phyloP scores from a whole-genome alignment of 306 rosid genomes.

The Carpinus fangiana region DNA sequence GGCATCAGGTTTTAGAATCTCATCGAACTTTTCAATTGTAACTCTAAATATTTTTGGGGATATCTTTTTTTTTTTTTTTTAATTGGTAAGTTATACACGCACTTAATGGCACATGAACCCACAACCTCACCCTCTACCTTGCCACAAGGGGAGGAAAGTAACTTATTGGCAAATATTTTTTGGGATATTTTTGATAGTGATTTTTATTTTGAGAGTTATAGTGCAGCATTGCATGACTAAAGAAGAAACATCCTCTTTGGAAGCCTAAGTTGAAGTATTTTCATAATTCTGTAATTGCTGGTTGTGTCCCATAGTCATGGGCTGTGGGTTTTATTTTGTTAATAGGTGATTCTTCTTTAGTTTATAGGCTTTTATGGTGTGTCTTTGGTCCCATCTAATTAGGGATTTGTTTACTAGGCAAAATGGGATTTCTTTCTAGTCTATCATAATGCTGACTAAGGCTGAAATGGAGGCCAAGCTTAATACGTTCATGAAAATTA shows the following conservation, averaged over 20 bases:
- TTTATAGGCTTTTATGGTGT: background rate
- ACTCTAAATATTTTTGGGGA: background rate
- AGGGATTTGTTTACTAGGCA: no score
- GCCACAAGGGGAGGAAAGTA: no score
- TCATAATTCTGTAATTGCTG: background rate
- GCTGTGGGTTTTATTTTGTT: background rate
- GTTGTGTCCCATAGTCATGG: background rate
- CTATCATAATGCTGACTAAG: background rate
- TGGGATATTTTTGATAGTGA: background rate
- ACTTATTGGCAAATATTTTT: no score
- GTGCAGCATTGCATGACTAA: background rate
- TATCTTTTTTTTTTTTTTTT: background rate
- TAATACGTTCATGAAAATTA: no score
- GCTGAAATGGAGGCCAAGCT: background rate
- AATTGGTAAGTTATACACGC: no score
- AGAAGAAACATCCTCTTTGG: background rate
- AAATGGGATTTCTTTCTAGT: background rate
- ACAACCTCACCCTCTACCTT: no score
- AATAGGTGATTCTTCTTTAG: background rate
- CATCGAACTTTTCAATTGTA: background rate
- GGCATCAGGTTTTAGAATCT: conserved; percentile 14
- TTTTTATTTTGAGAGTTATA: background rate
- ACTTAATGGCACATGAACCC: no score
- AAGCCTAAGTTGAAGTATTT: background rate
- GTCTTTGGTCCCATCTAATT: background rate